Conservation (phyloP, 2,329 filamentous ascomycete species). For the Fusarium continuum region DNA sequence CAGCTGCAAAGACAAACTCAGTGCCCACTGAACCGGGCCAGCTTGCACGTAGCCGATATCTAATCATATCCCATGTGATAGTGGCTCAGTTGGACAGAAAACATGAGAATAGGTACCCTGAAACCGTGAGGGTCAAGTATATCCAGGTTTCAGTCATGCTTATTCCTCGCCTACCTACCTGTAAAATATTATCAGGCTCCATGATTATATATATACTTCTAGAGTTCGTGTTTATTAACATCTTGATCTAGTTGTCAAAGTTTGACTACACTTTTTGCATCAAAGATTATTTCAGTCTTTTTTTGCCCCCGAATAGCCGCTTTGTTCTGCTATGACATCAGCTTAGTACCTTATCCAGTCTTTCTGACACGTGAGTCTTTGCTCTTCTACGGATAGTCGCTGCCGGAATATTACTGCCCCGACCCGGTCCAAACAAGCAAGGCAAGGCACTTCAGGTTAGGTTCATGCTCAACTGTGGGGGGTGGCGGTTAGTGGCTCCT, state of each 20-base stretch:
- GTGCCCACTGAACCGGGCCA: not conserved
- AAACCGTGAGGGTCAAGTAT: constrained; percentile 17
- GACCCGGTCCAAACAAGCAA: not conserved
- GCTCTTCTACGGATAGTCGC: not conserved
- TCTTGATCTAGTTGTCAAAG: too few relatives aligned
- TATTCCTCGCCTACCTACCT: too few relatives aligned
- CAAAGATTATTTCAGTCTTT: not conserved
- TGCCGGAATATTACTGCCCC: constrained; percentile 25
- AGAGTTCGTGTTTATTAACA: too few relatives aligned
- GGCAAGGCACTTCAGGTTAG: constrained; percentile 1
- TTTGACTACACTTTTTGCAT: too few relatives aligned
- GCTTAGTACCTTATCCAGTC: too few relatives aligned
- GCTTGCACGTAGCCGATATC: not conserved
- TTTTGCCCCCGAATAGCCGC: not conserved
- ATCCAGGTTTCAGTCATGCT: too few relatives aligned
- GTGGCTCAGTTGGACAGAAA: constrained; percentile 1
- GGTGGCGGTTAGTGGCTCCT: constrained; percentile 38
- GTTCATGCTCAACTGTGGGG: constrained; percentile 24
- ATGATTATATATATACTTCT: too few relatives aligned
- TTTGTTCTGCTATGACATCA: constrained; percentile 36
- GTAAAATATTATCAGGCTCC: too few relatives aligned
- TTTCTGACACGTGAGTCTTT: constrained; percentile 33
- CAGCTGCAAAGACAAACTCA: constrained; percentile 5
- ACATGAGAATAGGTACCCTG: not conserved
- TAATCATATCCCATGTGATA: constrained; percentile 34